These are phyloP conservation scores for Fusarium begoniae DNA, from an alignment of 2,329 filamentous ascomycete genomes.

Conservation along the genomic window DNA sequence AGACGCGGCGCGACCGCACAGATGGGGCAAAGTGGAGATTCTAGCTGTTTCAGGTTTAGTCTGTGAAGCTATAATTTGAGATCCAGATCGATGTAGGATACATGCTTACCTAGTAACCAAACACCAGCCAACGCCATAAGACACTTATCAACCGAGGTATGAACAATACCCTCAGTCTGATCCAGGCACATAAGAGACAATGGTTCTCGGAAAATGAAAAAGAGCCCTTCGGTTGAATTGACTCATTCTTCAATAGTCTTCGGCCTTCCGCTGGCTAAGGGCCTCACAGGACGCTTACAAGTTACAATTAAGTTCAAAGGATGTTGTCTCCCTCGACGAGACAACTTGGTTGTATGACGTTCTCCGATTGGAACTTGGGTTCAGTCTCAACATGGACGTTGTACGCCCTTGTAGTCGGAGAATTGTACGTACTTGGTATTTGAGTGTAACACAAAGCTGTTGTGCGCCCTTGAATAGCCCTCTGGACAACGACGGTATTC, in stretches of 20 bases:
- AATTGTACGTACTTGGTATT: conserved; percentile 29
- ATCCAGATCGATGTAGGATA: conserved; percentile 2
- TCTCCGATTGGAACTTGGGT: conserved; percentile 18
- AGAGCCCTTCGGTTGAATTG: neutral
- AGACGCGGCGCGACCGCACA: conserved; percentile 33
- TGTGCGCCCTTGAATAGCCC: conserved; percentile 8
- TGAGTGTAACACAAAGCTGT: conserved; percentile 21
- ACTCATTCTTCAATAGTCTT: neutral
- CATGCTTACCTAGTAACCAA: neutral
- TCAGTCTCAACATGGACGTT: neutral
- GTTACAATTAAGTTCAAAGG: neutral
- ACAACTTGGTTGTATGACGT: conserved; percentile 10
- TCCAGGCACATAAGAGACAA: neutral
- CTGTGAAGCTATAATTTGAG: neutral
- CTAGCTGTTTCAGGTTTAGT: conserved; percentile 28
- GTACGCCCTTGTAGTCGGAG: conserved; percentile 9
- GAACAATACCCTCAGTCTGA: neutral
- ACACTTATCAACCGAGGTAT: neutral
- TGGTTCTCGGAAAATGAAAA: neutral
- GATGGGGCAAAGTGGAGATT: conserved; percentile 35
- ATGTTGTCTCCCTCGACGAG: conserved; percentile 8
- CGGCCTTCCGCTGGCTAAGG: neutral
- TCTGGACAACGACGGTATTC: neutral
- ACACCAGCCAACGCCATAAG: neutral
- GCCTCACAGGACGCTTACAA: neutral